Conservation (phyloP, 371 early-diverging fungal species). For the Saksenaea oblongispora region DNA sequence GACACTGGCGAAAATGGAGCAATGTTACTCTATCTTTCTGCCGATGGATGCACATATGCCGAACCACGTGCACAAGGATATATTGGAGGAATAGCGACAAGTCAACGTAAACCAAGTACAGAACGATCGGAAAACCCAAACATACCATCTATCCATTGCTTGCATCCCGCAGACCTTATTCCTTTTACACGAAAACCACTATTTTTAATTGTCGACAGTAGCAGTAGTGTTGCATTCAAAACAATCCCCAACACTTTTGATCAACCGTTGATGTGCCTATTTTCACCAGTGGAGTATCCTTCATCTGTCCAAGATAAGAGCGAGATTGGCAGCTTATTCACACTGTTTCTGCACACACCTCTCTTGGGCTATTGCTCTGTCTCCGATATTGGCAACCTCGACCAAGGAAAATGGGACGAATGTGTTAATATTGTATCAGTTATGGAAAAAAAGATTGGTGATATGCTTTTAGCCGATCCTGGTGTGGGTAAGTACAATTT, state of each 20-base stretch:
- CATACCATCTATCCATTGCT: conserved; percentile 60
- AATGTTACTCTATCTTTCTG: conserved; percentile 87
- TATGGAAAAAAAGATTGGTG: conserved; percentile 57
- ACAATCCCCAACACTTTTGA: conserved; percentile 80
- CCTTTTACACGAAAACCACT: conserved; percentile 94
- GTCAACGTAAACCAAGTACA: conserved; percentile 35
- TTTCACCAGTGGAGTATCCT: conserved; percentile 90
- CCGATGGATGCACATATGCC: conserved; percentile 74
- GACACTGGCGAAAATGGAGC: conserved; percentile 85
- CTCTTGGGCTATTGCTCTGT: conserved; percentile 73
- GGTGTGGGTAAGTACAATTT: conserved; percentile 44
- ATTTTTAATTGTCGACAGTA: conserved; percentile 91
- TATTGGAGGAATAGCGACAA: conserved; percentile 69
- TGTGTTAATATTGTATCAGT: conserved; percentile 50
- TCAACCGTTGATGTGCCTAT: conserved; percentile 83
- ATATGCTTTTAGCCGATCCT: conserved; percentile 43
- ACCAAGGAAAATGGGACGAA: conserved; percentile 61
- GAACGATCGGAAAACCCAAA: conserved; percentile 13
- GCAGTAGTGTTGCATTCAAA: conserved; percentile 77
- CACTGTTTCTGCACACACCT: conserved; percentile 88
- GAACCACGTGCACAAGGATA: conserved; percentile 55
- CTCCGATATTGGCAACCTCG: conserved; percentile 63
- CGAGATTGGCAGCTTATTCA: conserved; percentile 89
- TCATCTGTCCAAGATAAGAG: conserved; percentile 76
- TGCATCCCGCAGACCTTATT: conserved; percentile 88